Conservation (phyloP, 2,329 filamentous ascomycete species). For the Ambrosiella xylebori region DNA sequence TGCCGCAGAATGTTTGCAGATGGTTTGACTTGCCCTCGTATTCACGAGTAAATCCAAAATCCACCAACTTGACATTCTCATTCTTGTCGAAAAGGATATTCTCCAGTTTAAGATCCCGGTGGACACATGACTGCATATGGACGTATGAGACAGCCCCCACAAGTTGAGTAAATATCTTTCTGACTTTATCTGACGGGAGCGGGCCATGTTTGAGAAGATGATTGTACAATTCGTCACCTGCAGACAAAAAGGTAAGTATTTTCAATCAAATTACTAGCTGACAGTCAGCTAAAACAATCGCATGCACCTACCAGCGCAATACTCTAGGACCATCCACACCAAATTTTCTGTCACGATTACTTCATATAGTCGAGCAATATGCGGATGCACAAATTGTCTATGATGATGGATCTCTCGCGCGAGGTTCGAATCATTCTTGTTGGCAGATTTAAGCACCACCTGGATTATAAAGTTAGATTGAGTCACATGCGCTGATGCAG, state of each 20-base stretch:
- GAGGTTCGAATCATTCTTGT: conserved; percentile 88
- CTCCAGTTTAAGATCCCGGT: conserved; percentile 90
- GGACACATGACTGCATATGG: conserved; percentile 85
- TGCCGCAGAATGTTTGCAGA: conserved; percentile 92
- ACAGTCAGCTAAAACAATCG: conserved; percentile 1
- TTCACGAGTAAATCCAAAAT: conserved; percentile 95
- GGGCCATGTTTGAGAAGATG: conserved; percentile 78
- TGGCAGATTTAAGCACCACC: conserved; percentile 94
- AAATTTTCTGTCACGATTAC: conserved; percentile 90
- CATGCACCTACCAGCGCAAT: conserved; percentile 57
- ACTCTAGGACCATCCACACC: conserved; percentile 94
- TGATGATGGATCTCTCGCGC: conserved; percentile 97
- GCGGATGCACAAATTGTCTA: conserved; percentile 90
- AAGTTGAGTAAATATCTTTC: conserved; percentile 89
- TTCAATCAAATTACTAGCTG: neutral
- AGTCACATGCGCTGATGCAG: neutral
- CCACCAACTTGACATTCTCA: conserved; percentile 92
- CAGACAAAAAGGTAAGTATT: conserved; percentile 4
- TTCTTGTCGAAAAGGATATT: conserved; percentile 65
- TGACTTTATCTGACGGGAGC: conserved; percentile 68
- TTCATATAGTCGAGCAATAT: conserved; percentile 92
- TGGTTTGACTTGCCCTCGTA: conserved; percentile 93
- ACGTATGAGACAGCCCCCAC: conserved; percentile 92
- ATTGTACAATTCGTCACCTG: conserved; percentile 93
- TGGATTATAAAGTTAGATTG: neutral